These are phyloP conservation scores for Fomitopsis schrenkii DNA, from an alignment of 1,284 basidiomycete genomes.

Conservation along the genomic window DNA sequence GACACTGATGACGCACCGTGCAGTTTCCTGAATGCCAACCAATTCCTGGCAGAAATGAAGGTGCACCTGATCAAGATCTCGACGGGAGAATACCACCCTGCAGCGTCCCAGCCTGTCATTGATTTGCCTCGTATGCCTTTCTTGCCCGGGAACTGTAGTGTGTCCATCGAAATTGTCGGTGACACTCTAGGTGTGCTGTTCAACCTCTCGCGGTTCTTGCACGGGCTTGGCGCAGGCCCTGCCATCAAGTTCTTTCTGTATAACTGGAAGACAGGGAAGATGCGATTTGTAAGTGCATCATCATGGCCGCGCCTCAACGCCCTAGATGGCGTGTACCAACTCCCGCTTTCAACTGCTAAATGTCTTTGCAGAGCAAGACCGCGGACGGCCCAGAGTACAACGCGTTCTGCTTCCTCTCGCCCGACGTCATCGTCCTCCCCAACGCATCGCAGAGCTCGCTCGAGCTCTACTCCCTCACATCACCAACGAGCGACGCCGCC, in stretches of 20 bases:
- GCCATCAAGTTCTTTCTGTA: conserved; percentile 32
- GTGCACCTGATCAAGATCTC: conserved; percentile 37
- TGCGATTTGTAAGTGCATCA: conserved; percentile 30
- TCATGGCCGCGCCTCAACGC: too few species aligned
- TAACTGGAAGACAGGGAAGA: conserved; percentile 37
- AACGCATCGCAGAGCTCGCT: conserved; percentile 16
- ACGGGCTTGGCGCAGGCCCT: background rate
- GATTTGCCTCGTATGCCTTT: conserved; percentile 21
- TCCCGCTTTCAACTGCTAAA: too few species aligned
- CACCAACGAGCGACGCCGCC: background rate
- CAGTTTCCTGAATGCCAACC: conserved; percentile 9
- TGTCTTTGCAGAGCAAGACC: background rate
- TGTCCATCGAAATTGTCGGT: conserved; percentile 46
- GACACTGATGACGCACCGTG: too few species aligned
- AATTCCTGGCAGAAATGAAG: conserved; percentile 16
- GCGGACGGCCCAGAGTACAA: conserved; percentile 23
- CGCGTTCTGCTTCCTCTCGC: conserved; percentile 37
- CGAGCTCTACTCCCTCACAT: conserved; percentile 16
- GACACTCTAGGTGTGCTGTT: conserved; percentile 34
- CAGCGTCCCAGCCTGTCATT: conserved; percentile 32
- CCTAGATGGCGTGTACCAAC: too few species aligned
- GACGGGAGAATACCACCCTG: conserved; percentile 37
- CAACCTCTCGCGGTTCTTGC: conserved; percentile 23
- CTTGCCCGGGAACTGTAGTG: conserved; percentile 22
- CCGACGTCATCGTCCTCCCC: conserved; percentile 31